Evolutionary conservation across 1,284 basidiomycete genomes (phyloP), one percentile per base, ranked within the genome.

Genomic region (Sphaerobolus stellatus): DNA sequence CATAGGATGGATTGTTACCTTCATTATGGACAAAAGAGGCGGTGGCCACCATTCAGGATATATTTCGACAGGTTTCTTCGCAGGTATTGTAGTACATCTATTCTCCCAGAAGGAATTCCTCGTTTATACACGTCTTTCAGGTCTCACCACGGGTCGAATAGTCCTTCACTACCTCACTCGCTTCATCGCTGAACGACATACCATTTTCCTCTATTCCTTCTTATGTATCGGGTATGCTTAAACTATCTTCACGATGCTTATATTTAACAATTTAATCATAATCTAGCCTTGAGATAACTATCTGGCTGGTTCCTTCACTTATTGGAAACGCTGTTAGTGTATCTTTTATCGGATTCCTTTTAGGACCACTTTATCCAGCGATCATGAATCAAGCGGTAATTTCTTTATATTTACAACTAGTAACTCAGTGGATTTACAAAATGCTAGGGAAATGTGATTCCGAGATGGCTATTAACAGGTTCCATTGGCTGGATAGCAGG

Each of bases 271-370:
- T 8, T 11, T 24, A 48, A 36, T 43, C n/a, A 52, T 25, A n/a
- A n/a, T 34, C 16, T 43, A 78, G 75, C 18, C 66, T 83, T 25
- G 80, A 85, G 58, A 61, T 86, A 48, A 67, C 82, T 29, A 69
- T 86, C 29, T 85, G 84, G 84, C 69, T 82, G 13, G 77, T 82
- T 2, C 81, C 81, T 0, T 78, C 75, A 3, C 67, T 85, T 36
- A 68, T 83, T 24, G 75, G 74, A 33, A 74, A 72, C 38, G 83
- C 80, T 2, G 67, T 84, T 4, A 73, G 77, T 4, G 75, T 85
- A 16, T 74, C 79, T 1, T 65, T 84, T 27, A 72, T 84, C 49
- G 84, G 82, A 18, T 58, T 84, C 25, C 62, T 83, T 27, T 56
- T 81, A 14, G 77, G 76, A 4, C 83, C 82, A 1, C 75, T 82